A percentile compares a stretch with the other conserved stretches of the same genome.
Evolutionary conservation across 2,329 filamentous ascomycete species (phyloP).

Genomic region (Magnaporthales sp.): DNA sequence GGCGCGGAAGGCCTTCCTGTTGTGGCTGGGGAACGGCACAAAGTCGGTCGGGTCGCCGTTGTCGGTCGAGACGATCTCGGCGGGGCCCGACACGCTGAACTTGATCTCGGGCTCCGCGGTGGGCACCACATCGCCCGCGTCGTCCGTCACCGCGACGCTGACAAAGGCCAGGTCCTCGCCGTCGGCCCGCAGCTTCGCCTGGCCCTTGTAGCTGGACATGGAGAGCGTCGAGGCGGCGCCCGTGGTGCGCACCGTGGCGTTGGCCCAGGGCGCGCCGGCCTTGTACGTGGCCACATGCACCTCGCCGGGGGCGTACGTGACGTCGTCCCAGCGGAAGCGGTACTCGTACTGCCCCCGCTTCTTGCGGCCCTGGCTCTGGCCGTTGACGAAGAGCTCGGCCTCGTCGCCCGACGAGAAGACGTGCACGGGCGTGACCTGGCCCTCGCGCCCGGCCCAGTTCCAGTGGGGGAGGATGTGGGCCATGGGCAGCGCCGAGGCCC

Average conservation of each 20-base stretch:
- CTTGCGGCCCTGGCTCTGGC: conserved; percentile 31
- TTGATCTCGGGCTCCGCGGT: conserved; percentile 30
- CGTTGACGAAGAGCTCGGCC: conserved; percentile 46
- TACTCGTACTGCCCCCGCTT: conserved; percentile 28
- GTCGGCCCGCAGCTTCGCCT: conserved; percentile 23
- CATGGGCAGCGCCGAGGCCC: conserved; percentile 36
- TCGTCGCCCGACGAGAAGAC: conserved; percentile 43
- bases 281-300: conserved; percentile 38
- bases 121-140: conserved; percentile 31
- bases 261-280: conserved; percentile 36
- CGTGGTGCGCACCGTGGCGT: conserved; percentile 28
- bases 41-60: conserved; percentile 40
- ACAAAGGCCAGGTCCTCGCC: conserved; percentile 37
- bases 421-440: conserved; percentile 42
- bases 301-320: conserved; percentile 37
- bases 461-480: conserved; percentile 48
- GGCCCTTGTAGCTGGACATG: conserved; percentile 27
- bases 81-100: conserved; percentile 33
- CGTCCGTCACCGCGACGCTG: conserved; percentile 34
- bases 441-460: conserved; percentile 40
- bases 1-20: conserved; percentile 31
- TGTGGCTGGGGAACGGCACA: conserved; percentile 28
- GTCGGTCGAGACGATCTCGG: conserved; percentile 38
- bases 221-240: conserved; percentile 28
- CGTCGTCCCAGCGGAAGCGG: conserved; percentile 43